Base-by-base conservation (phyloP, 495 filamentous ascomycete species). In the Amniculicola lignicola region DNA sequence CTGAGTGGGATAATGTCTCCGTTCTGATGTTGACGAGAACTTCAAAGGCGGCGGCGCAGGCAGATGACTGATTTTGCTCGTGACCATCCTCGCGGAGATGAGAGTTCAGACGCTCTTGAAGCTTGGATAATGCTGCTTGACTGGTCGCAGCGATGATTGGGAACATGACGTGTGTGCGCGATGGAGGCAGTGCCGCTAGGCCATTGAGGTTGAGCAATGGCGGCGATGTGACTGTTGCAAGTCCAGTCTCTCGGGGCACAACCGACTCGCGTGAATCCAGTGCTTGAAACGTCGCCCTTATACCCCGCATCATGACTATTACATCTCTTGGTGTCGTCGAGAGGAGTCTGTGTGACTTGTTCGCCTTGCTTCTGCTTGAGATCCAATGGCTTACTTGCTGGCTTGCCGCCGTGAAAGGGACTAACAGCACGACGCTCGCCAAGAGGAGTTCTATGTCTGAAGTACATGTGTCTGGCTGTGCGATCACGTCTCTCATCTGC, bases 361-460 rank as follows among this genome's bases (percentile, higher is more conserved):
- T 11, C 21, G 6, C 41, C 28, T 31, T 28, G 28, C 28, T 50
- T 31, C 28, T 50, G 24, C 28, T 50, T 28, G 46, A 50, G 7
- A 50, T 50, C 46, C 46, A 50, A 40, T 50, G 46, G 41, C 41
- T 50, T 5, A 50, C 41, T 22, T 50, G 46, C 28, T 50, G 46
- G 41, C 46, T 50, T 21, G 46, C 7, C 7, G 46, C 21, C 44
- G 46, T 22, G 28, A 50, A 50, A 7, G 46, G 46, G 7, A 50
- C 28, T 9, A 50, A 18, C 46, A 50, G 14, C 28, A 50, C 12
- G 25, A 28, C 14, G 28, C 38, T 54, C n/a, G 38, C 50, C 24
- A 54, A 21, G 4, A 54, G 38, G 28, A n/a, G 39, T 45, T 54
- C 50, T 18, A 23, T 3, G 25, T 44, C 16, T n/a, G 25, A 4